These are phyloP conservation scores for Saccharomyces hybrid DNA, from an alignment of 1,139 yeast genomes.

Conservation along the genomic window DNA sequence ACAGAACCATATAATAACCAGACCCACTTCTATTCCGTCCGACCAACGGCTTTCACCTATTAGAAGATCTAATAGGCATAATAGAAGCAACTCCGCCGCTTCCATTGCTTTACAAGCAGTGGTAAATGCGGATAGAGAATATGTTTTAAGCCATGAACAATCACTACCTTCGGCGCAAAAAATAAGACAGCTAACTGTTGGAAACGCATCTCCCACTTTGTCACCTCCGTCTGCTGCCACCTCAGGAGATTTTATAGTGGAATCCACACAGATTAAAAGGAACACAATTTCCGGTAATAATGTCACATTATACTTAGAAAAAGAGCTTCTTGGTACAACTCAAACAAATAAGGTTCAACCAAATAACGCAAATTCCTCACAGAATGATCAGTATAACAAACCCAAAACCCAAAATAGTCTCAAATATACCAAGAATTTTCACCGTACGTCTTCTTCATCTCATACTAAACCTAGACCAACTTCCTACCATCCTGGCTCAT, in stretches of 20 bases:
- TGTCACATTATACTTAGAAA: background rate
- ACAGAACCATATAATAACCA: constrained; percentile 22
- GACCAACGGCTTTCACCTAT: constrained; percentile 20
- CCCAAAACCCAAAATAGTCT: background rate
- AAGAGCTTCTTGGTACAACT: background rate
- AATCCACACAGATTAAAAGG: constrained; percentile 21
- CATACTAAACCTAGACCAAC: constrained; percentile 68
- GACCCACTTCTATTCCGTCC: constrained; percentile 25
- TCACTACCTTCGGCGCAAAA: background rate
- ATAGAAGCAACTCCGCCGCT: constrained; percentile 40
- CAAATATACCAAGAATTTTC: background rate
- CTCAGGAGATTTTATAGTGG: constrained; percentile 19
- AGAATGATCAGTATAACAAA: background rate
- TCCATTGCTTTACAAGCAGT: constrained; percentile 62
- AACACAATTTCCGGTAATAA: background rate
- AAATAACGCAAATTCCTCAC: background rate
- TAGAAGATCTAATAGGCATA: constrained; percentile 17
- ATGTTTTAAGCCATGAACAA: background rate
- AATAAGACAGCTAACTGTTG: background rate
- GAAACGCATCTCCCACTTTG: background rate
- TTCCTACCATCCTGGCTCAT: constrained; percentile 59
- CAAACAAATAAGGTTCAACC: background rate
- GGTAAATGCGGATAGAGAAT: constrained; percentile 43
- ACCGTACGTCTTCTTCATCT: constrained; percentile 18
- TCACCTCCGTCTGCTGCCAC: constrained; percentile 14